These are phyloP conservation scores for Pythium vanterpoolii DNA, from an alignment of 352 stramenopile species.

Conservation along the genomic window DNA sequence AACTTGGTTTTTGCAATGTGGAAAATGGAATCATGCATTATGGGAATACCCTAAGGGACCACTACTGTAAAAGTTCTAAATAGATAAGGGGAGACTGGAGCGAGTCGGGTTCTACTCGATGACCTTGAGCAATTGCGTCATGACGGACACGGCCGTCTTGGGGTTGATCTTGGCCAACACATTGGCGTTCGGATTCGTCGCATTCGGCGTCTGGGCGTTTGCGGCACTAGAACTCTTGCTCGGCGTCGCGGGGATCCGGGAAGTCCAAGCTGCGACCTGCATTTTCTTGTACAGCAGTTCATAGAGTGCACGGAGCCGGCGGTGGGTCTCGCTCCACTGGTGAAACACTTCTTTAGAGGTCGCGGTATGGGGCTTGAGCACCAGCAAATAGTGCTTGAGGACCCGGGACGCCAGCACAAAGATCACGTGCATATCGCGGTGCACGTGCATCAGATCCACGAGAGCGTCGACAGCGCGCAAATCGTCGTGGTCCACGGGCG, in stretches of 20 bases:
- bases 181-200: constrained; percentile 35
- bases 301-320: constrained; percentile 43
- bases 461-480: constrained; percentile 80
- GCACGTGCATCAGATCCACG: constrained; percentile 94
- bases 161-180: constrained; percentile 70
- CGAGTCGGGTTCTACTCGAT: constrained; percentile 25
- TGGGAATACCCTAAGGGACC: not conserved
- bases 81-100: not conserved
- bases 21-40: not conserved
- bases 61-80: not conserved
- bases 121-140: constrained; percentile 46
- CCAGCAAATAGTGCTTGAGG: constrained; percentile 57
- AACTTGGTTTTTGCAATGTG: no score
- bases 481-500: constrained; percentile 48
- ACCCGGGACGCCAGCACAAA: constrained; percentile 67
- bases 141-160: constrained; percentile 51
- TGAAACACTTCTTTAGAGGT: constrained; percentile 17
- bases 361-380: constrained; percentile 17
- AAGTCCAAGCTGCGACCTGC: constrained; percentile 46
- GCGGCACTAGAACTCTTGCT: constrained; percentile 13
- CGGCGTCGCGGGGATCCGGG: not conserved
- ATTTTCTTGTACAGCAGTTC: constrained; percentile 56
- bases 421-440: constrained; percentile 87
- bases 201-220: not conserved
- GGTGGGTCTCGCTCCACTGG: constrained; percentile 53